phyloP scores from a whole-genome alignment of 2,329 filamentous ascomycete genomes.

The Exophiala phaeomuriformis region DNA sequence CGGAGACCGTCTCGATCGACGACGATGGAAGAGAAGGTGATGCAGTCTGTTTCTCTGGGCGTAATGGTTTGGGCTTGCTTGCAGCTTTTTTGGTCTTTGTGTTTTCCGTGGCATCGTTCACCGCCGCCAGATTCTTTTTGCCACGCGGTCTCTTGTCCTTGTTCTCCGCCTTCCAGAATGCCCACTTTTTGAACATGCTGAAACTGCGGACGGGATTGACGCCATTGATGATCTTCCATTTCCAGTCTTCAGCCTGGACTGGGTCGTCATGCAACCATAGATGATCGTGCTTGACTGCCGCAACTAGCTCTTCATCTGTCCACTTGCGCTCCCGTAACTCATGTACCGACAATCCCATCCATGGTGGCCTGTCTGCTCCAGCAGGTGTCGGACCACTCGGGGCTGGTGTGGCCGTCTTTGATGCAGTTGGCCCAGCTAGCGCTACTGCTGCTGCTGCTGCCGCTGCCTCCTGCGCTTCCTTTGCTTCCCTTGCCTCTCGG shows the following conservation, averaged over 20 bases:
- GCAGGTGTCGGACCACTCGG: conserved; percentile 3
- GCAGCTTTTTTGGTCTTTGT: neutral
- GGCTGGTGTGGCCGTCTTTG: neutral
- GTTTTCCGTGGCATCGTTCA: neutral
- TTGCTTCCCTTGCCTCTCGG: conserved; percentile 16
- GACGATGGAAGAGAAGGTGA: too few relatives aligned
- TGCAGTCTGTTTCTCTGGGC: too few relatives aligned
- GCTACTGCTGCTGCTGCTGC: too few relatives aligned
- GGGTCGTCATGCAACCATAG: conserved; percentile 23
- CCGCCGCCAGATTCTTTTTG: conserved; percentile 16
- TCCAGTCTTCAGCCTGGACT: conserved; percentile 19
- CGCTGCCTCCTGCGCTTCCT: neutral
- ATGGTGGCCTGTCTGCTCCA: conserved; percentile 2
- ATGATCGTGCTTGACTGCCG: conserved; percentile 22
- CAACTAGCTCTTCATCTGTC: conserved; percentile 24
- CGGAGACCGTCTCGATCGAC: neutral
- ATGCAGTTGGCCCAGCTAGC: too few relatives aligned
- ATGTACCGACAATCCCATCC: conserved; percentile 14
- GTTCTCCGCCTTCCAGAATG: conserved; percentile 21
- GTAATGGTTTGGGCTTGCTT: neutral
- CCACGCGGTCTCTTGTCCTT: conserved; percentile 26
- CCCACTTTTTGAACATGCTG: conserved; percentile 27
- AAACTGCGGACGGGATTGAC: conserved; percentile 27
- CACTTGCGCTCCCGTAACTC: conserved; percentile 19
- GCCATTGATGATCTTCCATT: conserved; percentile 23